These are phyloP conservation scores for Cutaneotrichosporon sp. DNA, from an alignment of 1,284 basidiomycete species.

Conservation along the genomic window DNA sequence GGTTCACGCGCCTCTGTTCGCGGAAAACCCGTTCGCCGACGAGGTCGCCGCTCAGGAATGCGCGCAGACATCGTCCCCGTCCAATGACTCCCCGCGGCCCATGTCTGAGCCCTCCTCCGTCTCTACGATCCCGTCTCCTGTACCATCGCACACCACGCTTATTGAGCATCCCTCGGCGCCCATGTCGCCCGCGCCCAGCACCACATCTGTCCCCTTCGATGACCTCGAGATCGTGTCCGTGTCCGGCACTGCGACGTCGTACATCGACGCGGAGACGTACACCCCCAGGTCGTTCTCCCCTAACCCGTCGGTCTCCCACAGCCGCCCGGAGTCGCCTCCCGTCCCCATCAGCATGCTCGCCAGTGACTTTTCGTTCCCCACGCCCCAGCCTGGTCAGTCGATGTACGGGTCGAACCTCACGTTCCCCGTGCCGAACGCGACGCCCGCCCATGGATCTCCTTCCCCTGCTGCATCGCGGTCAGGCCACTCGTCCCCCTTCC, in stretches of 20 bases:
- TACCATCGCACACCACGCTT: background rate
- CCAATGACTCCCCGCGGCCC: background rate
- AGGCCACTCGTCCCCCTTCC: background rate
- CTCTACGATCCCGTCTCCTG: background rate
- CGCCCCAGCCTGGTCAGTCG: background rate
- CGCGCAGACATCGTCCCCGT: too few relatives aligned
- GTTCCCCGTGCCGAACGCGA: conserved; percentile 2
- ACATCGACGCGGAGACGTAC: conserved; percentile 19
- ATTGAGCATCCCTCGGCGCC: background rate
- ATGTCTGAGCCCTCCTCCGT: background rate
- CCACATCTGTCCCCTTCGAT: background rate
- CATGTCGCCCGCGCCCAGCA: background rate
- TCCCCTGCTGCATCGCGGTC: background rate
- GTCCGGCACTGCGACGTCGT: conserved; percentile 8
- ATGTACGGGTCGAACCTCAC: background rate
- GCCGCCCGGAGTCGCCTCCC: background rate
- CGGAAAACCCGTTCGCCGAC: background rate
- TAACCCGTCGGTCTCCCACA: background rate
- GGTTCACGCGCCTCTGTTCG: background rate
- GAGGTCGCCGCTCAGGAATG: too few relatives aligned
- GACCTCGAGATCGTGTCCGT: conserved; percentile 14
- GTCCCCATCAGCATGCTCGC: background rate
- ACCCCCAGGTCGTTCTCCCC: conserved; percentile 14
- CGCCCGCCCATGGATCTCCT: too few relatives aligned
- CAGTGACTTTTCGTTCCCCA: background rate